Base-by-base conservation (phyloP, 805 yeast genomes). In the Cyberlindnera nakhonratchasimensis region DNA sequence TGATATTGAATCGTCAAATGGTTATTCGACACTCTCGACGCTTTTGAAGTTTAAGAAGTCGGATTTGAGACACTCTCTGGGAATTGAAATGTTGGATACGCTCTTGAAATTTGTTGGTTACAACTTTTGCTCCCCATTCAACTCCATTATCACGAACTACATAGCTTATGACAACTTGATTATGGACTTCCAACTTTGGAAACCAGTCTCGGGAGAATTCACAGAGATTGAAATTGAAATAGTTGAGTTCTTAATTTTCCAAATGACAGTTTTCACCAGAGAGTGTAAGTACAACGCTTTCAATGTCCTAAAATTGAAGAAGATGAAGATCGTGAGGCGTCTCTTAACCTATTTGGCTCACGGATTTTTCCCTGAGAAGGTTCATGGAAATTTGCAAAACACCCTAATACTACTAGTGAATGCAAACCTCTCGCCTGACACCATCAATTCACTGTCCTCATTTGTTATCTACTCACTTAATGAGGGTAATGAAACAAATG, bases 131-230 rank as follows among this genome's bases (percentile, higher is more conserved):
- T 64, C 74, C 26, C 78, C 84, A 0, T 61, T 65, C 25, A 77
- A 78, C 7, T 80, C 91, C 0, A 57, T 81, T 3, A 66, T 87
- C 2, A 63, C 66, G 7, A 80, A 84, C 50, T 69, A 74, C 1
- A 45, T 62, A 2, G 83, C 82, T 0, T 88, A 82, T 54, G 70
- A 76, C 26, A 61, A 69, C 2, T 57, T 87, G 33, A 68, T 85
- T 29, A 68, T 80, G 16, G 89, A 86, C 47, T 71, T 83, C 47
- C 83, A 79, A 41, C 64, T 77, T 17, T 82, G 86, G 77, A 67
- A 68, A 42, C 63, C 62, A 19, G 20, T 33, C 2, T 21, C 39
- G 4, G 50, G 45, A 5, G 47, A 51, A n/a, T 45, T 50, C 1
- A 40, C 39, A 12, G 48, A 50, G 2, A 55, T 58, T 1, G 61